These are phyloP conservation scores for Leccinum imitatum DNA, from an alignment of 768 basidiomycete species.

Conservation along the genomic window DNA sequence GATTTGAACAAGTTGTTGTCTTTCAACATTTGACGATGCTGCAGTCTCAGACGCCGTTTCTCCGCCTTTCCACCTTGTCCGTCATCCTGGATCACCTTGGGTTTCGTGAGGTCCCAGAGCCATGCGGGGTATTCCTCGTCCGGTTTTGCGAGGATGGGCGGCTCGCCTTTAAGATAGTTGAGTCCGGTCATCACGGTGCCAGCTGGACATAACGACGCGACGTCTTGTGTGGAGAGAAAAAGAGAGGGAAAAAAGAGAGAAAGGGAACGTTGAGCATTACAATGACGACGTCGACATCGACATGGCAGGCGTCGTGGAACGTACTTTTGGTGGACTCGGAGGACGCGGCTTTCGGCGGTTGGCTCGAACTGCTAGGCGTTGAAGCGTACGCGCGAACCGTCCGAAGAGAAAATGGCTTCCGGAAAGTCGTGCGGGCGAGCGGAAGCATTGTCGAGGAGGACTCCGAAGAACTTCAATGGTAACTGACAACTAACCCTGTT, in stretches of 20 bases:
- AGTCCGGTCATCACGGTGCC: constrained; percentile 79
- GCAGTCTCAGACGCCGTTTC: constrained; percentile 53
- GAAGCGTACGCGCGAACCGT: constrained; percentile 18
- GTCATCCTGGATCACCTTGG: constrained; percentile 62
- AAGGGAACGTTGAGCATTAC: background rate
- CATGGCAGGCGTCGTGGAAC: background rate
- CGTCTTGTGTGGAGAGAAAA: constrained; percentile 8
- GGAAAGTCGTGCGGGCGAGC: constrained; percentile 14
- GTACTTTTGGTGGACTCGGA: constrained; percentile 22
- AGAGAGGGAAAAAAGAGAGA: background rate
- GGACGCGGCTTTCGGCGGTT: constrained; percentile 2
- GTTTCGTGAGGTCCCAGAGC: constrained; percentile 78
- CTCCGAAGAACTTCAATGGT: no score
- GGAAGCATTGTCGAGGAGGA: constrained; percentile 6
- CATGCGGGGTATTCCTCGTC: constrained; percentile 89
- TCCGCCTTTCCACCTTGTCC: constrained; percentile 70
- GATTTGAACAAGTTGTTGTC: constrained; percentile 86
- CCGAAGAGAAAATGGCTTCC: constrained; percentile 7
- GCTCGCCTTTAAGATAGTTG: constrained; percentile 81
- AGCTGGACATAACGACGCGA: constrained; percentile 61
- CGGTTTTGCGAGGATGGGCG: constrained; percentile 68
- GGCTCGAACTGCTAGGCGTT: constrained; percentile 2
- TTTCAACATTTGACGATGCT: constrained; percentile 69
- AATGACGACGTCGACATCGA: no score
- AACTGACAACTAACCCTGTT: no score